phyloP scores from a whole-genome alignment of 2,329 filamentous ascomycete genomes.

The Coniella vitis region DNA sequence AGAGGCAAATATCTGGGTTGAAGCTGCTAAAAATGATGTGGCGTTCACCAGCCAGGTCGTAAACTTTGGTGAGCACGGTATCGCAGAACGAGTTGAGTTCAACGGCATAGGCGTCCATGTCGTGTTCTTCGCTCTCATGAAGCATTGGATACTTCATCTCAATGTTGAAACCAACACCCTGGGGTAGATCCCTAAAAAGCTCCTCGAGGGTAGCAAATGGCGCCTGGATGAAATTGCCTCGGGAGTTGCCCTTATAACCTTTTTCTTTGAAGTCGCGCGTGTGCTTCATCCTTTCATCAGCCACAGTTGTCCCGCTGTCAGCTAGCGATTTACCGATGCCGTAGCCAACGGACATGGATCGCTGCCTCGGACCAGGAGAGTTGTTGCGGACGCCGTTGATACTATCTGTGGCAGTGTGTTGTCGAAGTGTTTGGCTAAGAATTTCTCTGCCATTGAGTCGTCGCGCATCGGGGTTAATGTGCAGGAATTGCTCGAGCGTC shows the following conservation, averaged over 20 bases:
- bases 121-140: conserved; percentile 86
- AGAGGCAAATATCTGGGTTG: conserved; percentile 92
- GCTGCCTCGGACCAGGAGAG: conserved; percentile 29
- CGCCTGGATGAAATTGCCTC: conserved; percentile 90
- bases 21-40: conserved; percentile 97
- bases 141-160: conserved; percentile 99
- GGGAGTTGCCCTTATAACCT: conserved; percentile 91
- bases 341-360: conserved; percentile 51
- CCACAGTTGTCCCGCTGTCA: conserved; percentile 26
- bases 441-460: conserved; percentile 34
- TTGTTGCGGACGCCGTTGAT: background rate
- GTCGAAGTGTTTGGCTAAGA: conserved; percentile 24
- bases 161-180: conserved; percentile 89
- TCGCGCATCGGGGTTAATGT: conserved; percentile 61
- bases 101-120: conserved; percentile 94
- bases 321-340: conserved; percentile 29
- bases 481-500: conserved; percentile 90
- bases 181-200: conserved; percentile 77
- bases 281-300: conserved; percentile 89
- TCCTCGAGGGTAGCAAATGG: conserved; percentile 94
- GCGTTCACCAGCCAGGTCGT: conserved; percentile 73
- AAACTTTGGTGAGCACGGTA: conserved; percentile 83
- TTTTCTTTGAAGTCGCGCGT: conserved; percentile 91
- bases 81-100: conserved; percentile 97
- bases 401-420: conserved; percentile 13